Evolutionary conservation across 129 eudicot genomes (phyloP), one percentile per base, ranked within the genome.

Genomic region (Pulicaria dysenterica): DNA sequence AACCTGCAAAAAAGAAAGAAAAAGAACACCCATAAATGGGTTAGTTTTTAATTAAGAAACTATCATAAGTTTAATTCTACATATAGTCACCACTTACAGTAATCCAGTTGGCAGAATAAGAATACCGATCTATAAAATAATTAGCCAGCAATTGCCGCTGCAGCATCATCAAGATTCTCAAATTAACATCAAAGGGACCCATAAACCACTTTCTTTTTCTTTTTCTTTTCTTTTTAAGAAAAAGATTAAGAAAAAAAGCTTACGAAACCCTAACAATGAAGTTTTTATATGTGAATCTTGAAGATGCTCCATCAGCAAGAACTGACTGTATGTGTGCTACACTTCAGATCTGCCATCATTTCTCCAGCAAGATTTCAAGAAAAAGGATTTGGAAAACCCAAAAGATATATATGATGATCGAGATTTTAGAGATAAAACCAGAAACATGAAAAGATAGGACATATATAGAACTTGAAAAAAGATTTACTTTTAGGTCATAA

Each of bases 121-220:
- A 44, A 9, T 5, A 40, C 38, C 9, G 45, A 45, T 58, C 39
- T 54, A 65, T 39, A 34, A 34, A 7, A 31, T 43, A 11, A 12
- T 7, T 67, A 85, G 82, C 69, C 81, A 84, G 77, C 78, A 51
- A 67, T 79, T 87, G 85, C 92, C 73, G 76, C 92, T 87, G 92
- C 92, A 87, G 92, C 92, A 87, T 84, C 92, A 87, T 87, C 92
- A 87, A 84, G 92, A 87, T 87, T 87, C 92, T 74, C 88, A 86
- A 76, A 58, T 24, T 24, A 24, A 55, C 76, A 49, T 39, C 58
- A 70, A 77, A 49, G 70, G 73, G 69, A n/a, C 75, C 68, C 70
- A 58, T 38, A 69, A 54, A 53, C 13, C 44, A 76, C 36, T 58
- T 66, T 55, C 48, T 72, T 72, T 72, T 66, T 55, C 48, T 72